Conservation (phyloP, 2,329 filamentous ascomycete species). For the Lizonia empirigonia region DNA sequence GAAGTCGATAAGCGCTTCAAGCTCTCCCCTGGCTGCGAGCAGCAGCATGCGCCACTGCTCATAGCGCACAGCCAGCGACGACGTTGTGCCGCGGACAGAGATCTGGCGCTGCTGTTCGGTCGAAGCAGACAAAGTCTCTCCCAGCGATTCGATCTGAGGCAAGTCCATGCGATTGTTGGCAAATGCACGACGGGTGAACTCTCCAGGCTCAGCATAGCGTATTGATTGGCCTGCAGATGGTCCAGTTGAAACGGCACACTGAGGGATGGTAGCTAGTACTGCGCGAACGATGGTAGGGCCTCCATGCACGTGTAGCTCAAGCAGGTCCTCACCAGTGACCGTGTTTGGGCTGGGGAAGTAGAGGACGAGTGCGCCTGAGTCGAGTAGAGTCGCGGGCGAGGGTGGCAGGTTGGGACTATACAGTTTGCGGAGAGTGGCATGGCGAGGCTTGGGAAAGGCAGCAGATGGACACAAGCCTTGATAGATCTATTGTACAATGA, state of each 20-base stretch:
- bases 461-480: slow-evolving; percentile 63
- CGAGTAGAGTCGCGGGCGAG: slow-evolving; percentile 60
- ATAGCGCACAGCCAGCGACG: slow-evolving; percentile 73
- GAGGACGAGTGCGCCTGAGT: slow-evolving; percentile 79
- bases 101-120: slow-evolving; percentile 93
- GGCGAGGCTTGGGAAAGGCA: slow-evolving; percentile 62
- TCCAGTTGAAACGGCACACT: slow-evolving; percentile 44
- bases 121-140: slow-evolving; percentile 66
- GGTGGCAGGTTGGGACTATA: slow-evolving; percentile 60
- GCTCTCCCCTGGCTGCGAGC: slow-evolving; percentile 81
- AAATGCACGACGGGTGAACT: slow-evolving; percentile 93
- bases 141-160: slow-evolving; percentile 74
- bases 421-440: slow-evolving; percentile 76
- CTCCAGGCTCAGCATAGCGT: slow-evolving; percentile 90
- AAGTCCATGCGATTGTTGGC: slow-evolving; percentile 84
- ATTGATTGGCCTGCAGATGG: slow-evolving; percentile 50
- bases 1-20: slow-evolving; percentile 97
- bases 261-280: slow-evolving; percentile 76
- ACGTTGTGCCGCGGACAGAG: slow-evolving; percentile 78
- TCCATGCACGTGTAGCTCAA: slow-evolving; percentile 95
- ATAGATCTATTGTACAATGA: slow-evolving; percentile 62
- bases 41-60: slow-evolving; percentile 80
- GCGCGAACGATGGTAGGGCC: slow-evolving; percentile 87
- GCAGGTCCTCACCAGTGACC: slow-evolving; percentile 88
- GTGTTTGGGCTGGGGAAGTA: slow-evolving; percentile 82